Base-by-base conservation (phyloP, 108 stramenopile genomes). In the Craspedostauros australis region DNA sequence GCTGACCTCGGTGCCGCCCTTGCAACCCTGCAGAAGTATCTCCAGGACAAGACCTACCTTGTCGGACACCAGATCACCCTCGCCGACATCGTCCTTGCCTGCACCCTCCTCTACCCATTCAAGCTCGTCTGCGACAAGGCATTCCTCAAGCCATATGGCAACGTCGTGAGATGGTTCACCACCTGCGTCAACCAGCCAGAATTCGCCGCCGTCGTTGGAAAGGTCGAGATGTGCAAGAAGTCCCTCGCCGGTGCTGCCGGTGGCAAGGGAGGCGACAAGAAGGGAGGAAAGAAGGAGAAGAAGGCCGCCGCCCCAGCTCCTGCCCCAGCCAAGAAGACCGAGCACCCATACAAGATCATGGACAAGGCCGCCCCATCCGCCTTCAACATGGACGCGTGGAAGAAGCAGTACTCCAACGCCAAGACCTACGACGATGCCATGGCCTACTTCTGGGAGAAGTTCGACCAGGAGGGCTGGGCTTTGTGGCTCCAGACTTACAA, bases 51-150 rank as follows among this genome's bases (percentile, higher is more conserved):
- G 23, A 23, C 8, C 21, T 92, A 72, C 59, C 58, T 95, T 27
- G 95, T 95, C 16, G 79, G 76, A 40, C 52, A 91, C 30, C 65
- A 75, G 34, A 64, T 96, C 24, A 95, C 93, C 23, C 60, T 96
- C 25, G 95, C 95, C 1, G 95, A 96, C 60, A 96, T 96, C 72
- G 66, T 76, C 30, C 51, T 94, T 21, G 86, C 67, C 6, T 83
- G 82, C 4, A 80, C 91, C 20, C 79, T 96, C 22, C 62, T 95
- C 9, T 95, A 95, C 71, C 93, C 93, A 12, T 77, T 94, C 59
- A 92, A 82, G 60, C 46, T 96, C 18, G 92, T 91, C 14, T 68
- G 76, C 54, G 85, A 83, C 45, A 41, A 71, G 50, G 49, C 44
- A 28, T 88, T 68, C 62, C 68, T 88, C 45, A 70, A 73, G 36